Base-by-base conservation (phyloP, 2,329 filamentous ascomycete species). In the Westerdykella aurantiaca region DNA sequence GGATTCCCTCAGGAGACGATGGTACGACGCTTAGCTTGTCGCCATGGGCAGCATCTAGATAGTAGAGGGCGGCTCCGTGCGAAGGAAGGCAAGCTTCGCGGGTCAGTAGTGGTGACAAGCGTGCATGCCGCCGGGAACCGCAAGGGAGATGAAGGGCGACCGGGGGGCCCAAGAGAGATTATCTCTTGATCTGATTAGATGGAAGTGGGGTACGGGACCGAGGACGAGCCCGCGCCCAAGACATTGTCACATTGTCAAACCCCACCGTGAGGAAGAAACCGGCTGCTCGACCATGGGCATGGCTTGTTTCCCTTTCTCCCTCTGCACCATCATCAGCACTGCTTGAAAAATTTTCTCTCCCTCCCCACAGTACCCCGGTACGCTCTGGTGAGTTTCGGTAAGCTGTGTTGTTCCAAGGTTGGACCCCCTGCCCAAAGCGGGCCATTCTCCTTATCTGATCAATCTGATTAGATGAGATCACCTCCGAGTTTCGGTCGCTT, bases 131-230 rank as follows among this genome's bases (percentile, higher is more conserved):
- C 18, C 3, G 18, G 18, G 18, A 21, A 21, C 18, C 18, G 31
- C 31, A 33, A 13, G 31, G 31, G 12, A 13, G n/a, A 16, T 12
- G 17, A 9, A 6, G 33, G 33, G 33, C 13, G 6, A 35, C 6
- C 33, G 3, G 10, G 7, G 33, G 33, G 9, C 9, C 33, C 18
- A 21, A 35, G 33, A 9, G 17, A 35, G 33, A 35, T 60, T 55
- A 59, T 56, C 56, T 43, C 48, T 39, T 34, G 47, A 64, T 64
- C 61, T 57, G 61, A 66, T 64, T 60, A 64, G 41, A 52, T 51
- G 43, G 41, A 31, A 7, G 34, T 11, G 37, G 16, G 34, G 34
- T 38, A 17, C 29, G 25, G 9, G 18, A 21, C 18, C 18, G 18
- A 21, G 18, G 3, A 21, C 18, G 6, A 21, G 18, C 6, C 18